Conservation (phyloP, 306 rosid genomes). For the Gastrolobium bilobum region DNA sequence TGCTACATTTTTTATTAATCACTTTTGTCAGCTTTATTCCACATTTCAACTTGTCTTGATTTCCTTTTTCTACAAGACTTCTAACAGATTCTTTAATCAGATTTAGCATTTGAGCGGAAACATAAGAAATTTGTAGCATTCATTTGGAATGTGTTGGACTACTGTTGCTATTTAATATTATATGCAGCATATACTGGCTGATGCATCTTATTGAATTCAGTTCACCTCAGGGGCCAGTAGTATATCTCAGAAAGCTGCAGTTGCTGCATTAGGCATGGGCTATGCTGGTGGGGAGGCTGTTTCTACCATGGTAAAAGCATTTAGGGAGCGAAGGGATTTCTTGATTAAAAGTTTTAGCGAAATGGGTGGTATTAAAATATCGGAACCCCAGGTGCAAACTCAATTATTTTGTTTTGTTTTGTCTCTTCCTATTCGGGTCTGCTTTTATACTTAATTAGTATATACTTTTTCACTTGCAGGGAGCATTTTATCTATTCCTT, state of each 20-base stretch:
- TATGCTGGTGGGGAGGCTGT: constrained; percentile 95
- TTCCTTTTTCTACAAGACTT: constrained; percentile 29
- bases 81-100: constrained; percentile 23
- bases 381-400: constrained; percentile 81
- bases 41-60: constrained; percentile 9
- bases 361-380: constrained; percentile 80
- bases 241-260: constrained; percentile 92
- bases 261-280: constrained; percentile 95
- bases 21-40: constrained; percentile 18
- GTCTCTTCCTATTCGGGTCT: neutral
- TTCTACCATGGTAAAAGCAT: constrained; percentile 88
- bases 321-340: constrained; percentile 89
- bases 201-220: constrained; percentile 59
- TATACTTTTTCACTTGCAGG: constrained; percentile 60
- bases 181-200: constrained; percentile 31
- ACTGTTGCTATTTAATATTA: constrained; percentile 4
- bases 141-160: constrained; percentile 38
- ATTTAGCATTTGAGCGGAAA: constrained; percentile 22
- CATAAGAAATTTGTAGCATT: constrained; percentile 18
- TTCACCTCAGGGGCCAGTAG: constrained; percentile 95
- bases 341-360: constrained; percentile 84
- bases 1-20: constrained; percentile 31
- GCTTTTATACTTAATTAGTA: constrained; percentile 13
- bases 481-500: constrained; percentile 95
- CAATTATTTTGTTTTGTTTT: constrained; percentile 1